Evolutionary conservation across 176 grass and related monocot genomes (phyloP).

Genomic region (Saccharum spontaneum): DNA sequence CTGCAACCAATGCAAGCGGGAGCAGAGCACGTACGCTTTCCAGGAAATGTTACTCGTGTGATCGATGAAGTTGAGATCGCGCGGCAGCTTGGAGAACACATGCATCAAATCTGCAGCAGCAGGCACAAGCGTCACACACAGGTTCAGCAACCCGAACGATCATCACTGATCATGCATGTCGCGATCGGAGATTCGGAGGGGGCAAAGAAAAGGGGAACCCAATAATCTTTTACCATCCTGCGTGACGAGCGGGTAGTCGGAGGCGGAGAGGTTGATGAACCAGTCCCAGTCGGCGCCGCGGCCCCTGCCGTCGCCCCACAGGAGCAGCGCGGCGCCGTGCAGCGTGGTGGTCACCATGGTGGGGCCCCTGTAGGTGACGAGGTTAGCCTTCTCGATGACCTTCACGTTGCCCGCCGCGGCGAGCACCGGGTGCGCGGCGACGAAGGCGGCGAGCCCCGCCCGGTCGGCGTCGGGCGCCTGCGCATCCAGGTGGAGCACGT

Average conservation of each 20-base stretch:
- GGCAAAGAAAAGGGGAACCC: neutral
- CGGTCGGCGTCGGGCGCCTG: slow-evolving; percentile 59
- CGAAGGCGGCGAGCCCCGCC: slow-evolving; percentile 38
- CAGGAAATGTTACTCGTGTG: slow-evolving; percentile 82
- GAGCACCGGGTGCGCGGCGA: slow-evolving; percentile 55
- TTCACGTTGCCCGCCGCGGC: slow-evolving; percentile 46
- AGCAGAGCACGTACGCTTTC: slow-evolving; percentile 62
- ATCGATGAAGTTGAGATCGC: slow-evolving; percentile 93
- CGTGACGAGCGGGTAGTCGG: slow-evolving; percentile 81
- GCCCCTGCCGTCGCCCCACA: slow-evolving; percentile 33
- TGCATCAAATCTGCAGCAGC: slow-evolving; percentile 63
- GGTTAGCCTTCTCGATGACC: slow-evolving; percentile 72
- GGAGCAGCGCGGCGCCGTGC: slow-evolving; percentile 62
- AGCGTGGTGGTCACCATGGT: slow-evolving; percentile 94
- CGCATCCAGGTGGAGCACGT: slow-evolving; percentile 87
- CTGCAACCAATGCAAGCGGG: neutral
- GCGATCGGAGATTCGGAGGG: neutral
- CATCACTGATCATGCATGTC: neutral
- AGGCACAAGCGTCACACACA: neutral
- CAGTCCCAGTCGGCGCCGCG: slow-evolving; percentile 64
- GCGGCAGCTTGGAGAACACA: slow-evolving; percentile 74
- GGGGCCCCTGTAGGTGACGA: slow-evolving; percentile 81
- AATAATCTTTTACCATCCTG: slow-evolving; percentile 57
- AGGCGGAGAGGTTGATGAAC: slow-evolving; percentile 89
- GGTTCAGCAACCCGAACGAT: neutral